Evolutionary conservation across 768 basidiomycete species (phyloP), one percentile per base, ranked within the genome.

Genomic region (Podaxis sp.): DNA sequence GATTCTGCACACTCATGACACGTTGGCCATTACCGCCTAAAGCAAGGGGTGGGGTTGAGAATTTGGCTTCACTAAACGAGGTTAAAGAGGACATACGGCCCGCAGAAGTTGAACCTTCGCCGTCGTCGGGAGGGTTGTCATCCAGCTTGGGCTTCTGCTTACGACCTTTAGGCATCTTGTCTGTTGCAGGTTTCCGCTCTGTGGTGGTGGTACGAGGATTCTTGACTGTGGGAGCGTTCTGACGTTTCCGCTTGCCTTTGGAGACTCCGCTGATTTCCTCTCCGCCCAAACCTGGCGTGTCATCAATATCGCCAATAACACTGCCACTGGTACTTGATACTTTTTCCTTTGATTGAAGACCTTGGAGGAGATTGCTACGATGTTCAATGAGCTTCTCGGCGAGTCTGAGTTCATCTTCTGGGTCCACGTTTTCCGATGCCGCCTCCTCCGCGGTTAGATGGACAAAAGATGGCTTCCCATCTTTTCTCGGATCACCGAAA

Each of bases 401-500:
- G 51, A 76, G 69, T 15, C 60, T 69, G 53, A 75, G 73, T 66
- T 82, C 83, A 52, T 79, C 79, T 22, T 73, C 74, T 9, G 80
- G 72, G 60, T 84, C 82, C 40, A 79, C 72, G 63, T 85, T 85
- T 66, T 84, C 84, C 55, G 69, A 60, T 15, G 70, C 70, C 11
- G 70, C 68, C 68, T 81, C 81, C 24, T 76, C 75, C 1, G 76
- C 68, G 3, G 79, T 77, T 49, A 85, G 71, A 30, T 72, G 67
- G 8, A 74, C 71, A 48, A 84, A 73, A 2, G 70, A 59, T 8
- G 82, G 81, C 12, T 72, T 70, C 42, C 74, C 74, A 46, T 75
- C 73, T 61, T 73, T 73, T 46, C 67, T 58, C 33, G 74, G 80
- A 68, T 86, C 84, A 46, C 83, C 78, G 70, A 92, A 92, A 0